Base-by-base conservation (phyloP, 2,329 filamentous ascomycete genomes). In the Ilyonectria destructans region DNA sequence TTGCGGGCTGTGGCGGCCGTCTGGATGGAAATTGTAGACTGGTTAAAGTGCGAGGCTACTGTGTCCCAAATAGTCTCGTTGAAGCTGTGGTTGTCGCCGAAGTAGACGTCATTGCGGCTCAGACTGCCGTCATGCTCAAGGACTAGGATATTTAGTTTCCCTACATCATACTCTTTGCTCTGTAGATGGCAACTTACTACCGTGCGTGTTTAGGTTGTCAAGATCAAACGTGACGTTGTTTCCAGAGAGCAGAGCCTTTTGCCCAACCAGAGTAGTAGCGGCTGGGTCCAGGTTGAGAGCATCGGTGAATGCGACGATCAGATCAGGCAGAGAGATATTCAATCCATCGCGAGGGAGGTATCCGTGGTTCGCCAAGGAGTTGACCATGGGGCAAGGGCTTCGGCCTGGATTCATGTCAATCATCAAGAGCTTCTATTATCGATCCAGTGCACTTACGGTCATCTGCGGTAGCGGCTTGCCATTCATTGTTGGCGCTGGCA, bases 1-100 rank as follows among this genome's bases (percentile, higher is more conserved):
- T 75, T 75, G 45, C 73, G 71, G 6, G 69, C 73, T 1, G 52
- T 57, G 6, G 73, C 73, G 2, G 73, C 73, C 1, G 64, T 71
- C 40, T 59, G 19, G 15, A 75, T 74, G 9, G 73, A 75, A 21
- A 75, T 75, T n/a, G 66, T 75, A 2, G 58, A 21, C 26, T 71
- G 61, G 0, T 67, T 70, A 13, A 75, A 75, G 37, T 75, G 73
- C 1, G 73, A 62, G 6, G 64, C 56, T 1, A 71, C 71, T 1
- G 54, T 9, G 1, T 43, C 40, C 73, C 73, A 75, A 46, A 75
- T 72, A 26, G 70, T 71, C 64, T 74, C 26, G 33, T 74, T 74
- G 65, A 74, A 74, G 43, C 70, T 74, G 29, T 69, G 46, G 29
- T 75, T 75, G 2, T 75, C 73, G 33, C 73, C 73, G 19, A 75